Evolutionary conservation across 148 eudicot species (phyloP).

Genomic region (Chenopodium berlandieri): DNA sequence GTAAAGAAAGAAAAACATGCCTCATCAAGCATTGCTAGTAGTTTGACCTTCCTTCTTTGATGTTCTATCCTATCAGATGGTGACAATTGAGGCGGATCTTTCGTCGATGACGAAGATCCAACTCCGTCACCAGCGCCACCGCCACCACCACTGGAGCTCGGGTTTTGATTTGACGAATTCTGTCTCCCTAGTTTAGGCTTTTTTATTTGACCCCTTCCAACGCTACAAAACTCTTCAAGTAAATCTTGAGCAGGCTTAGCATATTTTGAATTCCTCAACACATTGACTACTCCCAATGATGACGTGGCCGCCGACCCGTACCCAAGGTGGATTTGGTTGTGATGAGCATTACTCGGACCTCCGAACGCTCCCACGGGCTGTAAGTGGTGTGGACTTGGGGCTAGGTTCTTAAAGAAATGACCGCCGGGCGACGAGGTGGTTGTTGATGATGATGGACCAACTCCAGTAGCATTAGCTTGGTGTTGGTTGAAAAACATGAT

Average conservation of each 20-base stretch:
- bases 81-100: constrained; percentile 61
- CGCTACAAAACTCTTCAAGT: constrained; percentile 85
- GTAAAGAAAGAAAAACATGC: constrained; percentile 39
- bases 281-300: constrained; percentile 55
- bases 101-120: constrained; percentile 35
- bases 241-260: constrained; percentile 75
- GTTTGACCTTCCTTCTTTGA: constrained; percentile 95
- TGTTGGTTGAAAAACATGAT: constrained; percentile 57
- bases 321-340: constrained; percentile 46
- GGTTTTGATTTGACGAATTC: constrained; percentile 28
- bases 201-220: constrained; percentile 67
- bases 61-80: constrained; percentile 86
- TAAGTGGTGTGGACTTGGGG: constrained; percentile 14
- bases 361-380: constrained; percentile 27
- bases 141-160: constrained; percentile 27
- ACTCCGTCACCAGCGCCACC: constrained; percentile 22
- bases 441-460: constrained; percentile 19
- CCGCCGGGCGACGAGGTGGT: constrained; percentile 20
- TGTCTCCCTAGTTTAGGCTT: constrained; percentile 44
- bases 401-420: constrained; percentile 42
- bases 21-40: constrained; percentile 91
- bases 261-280: constrained; percentile 71
- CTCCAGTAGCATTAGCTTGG: constrained; percentile 19
- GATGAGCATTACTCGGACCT: constrained; percentile 30
- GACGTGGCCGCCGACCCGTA: constrained; percentile 42